Evolutionary conservation across 768 basidiomycete species (phyloP), one percentile per base, ranked within the genome.

Genomic region (Kwoniella newhampshirensis): DNA sequence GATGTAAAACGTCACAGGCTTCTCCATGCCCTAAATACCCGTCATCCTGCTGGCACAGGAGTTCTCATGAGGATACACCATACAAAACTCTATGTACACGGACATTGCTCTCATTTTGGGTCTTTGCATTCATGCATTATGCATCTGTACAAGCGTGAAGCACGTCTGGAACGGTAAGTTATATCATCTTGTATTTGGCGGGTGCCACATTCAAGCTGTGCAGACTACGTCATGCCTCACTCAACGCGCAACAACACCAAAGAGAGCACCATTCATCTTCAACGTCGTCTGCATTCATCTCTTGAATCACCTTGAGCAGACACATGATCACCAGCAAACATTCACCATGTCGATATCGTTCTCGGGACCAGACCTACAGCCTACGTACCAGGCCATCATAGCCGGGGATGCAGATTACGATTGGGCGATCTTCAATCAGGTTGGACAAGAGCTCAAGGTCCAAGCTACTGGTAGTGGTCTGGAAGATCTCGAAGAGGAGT

Each of bases 401-500:
- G 40, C 57, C 46, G 66, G 67, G 13, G 55, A 37, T 18, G 62
- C 65, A 0, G 67, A 67, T 36, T 69, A 69, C 41, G 70, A 72
- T 43, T 72, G 70, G 70, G 70, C 70, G 1, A 51, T 72, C 27
- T 72, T 69, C 65, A 88, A 89, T 0, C 85, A 83, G 61, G 86
- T 86, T 8, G 82, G 85, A 0, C 92, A 90, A 68, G 89, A 92
- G 76, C 81, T 94, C 52, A 91, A 89, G 67, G 86, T 93, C 2
- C 91, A 93, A 71, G 81, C 82, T 2, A 87, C 85, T 1, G 92
- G 92, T n/a, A 81, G 80, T 53, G 90, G 91, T 1, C 81, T 97
- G 11, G 88, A 93, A 63, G 91, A 91, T 67, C 79, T 98, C 2
- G 84, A 89, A 70, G 93, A 97, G 67, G 92, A 94, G 78, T 98